These are phyloP conservation scores for Wallacemonas sp. DNA, from an alignment of 208 protist genomes.

Conservation along the genomic window DNA sequence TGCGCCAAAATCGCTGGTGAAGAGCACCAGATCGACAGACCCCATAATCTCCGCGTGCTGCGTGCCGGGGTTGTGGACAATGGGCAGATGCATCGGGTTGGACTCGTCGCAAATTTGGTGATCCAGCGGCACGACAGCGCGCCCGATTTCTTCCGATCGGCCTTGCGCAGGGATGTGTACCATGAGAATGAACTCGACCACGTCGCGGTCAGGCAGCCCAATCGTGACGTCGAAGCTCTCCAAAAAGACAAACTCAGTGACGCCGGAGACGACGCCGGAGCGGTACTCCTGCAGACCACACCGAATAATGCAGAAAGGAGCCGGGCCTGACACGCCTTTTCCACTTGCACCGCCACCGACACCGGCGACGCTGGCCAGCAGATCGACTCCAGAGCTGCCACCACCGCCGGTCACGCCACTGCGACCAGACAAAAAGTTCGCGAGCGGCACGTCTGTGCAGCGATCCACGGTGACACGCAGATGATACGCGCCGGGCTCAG, in stretches of 20 bases:
- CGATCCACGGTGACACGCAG: slow-evolving; percentile 51
- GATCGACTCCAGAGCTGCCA: too few species aligned
- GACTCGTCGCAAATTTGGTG: slow-evolving; percentile 24
- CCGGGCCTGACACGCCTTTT: slow-evolving; percentile 6
- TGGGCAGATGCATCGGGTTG: slow-evolving; percentile 44
- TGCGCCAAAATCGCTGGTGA: slow-evolving; percentile 43
- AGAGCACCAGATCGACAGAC: slow-evolving; percentile 45
- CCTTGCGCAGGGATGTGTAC: slow-evolving; percentile 25
- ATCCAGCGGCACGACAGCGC: slow-evolving; percentile 51
- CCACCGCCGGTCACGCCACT: too few species aligned
- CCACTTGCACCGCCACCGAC: background rate
- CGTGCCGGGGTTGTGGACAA: slow-evolving; percentile 47
- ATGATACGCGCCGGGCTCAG: slow-evolving; percentile 63
- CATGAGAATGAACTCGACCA: slow-evolving; percentile 64
- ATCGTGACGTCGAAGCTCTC: slow-evolving; percentile 66
- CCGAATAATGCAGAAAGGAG: slow-evolving; percentile 46
- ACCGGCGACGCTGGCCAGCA: too few species aligned
- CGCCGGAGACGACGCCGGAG: slow-evolving; percentile 45
- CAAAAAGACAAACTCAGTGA: slow-evolving; percentile 53
- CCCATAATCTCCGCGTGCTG: slow-evolving; percentile 43
- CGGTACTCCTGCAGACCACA: slow-evolving; percentile 57
- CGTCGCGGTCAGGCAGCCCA: slow-evolving; percentile 65
- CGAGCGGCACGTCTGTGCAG: slow-evolving; percentile 36
- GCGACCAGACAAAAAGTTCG: too few species aligned
- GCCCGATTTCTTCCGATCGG: slow-evolving; percentile 43